Evolutionary conservation across 169 alveolate species (phyloP), one percentile per base, ranked within the genome.

Genomic region (Eimeria falciformis): DNA sequence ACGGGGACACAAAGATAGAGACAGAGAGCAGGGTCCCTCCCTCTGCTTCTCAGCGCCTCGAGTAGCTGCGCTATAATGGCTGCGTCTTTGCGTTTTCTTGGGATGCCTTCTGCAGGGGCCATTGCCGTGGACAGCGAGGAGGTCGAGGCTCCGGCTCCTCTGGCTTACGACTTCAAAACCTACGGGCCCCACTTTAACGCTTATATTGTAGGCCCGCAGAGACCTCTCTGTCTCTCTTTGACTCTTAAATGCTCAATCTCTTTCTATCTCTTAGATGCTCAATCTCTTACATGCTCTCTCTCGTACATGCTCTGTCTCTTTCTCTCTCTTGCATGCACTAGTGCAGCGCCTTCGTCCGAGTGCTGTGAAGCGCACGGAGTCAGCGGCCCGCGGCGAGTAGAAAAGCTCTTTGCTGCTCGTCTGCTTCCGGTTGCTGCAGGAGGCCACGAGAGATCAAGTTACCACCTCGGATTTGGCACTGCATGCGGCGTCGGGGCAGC

Each of bases 351-450:
- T 6, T 53, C 53, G 73, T 18, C 68, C 56, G 79, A 5, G n/a
- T 56, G 65, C 62, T 33, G 18, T 27, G 25, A 12, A 6, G 1
- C 50, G 11, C 55, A 12, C 53, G 81, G 21, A 1, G 81, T 12
- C 75, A 27, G 46, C n/a, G 0, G 12, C 73, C n/a, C 5, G 37
- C 37, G 25, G 73, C n/a, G 73, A 2, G 12, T n/a, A 62, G 29
- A 29, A 62, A 0, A 45, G 14, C 14, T 7, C 62, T 50, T 18
- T 75, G 85, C 9, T 75, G 85, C 85, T 40, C 55, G 29, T 75
- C 55, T 25, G 37, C 66, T 21, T 40, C 37, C 66, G 40, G 66
- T 27, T 75, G 85, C 85, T 75, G 85, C 85, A 75, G 85, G 85
- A 75, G 45, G 66, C 40, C 14, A 75, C 85, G 33, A 5, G 18